Evolutionary conservation across 352 stramenopile species (phyloP), one percentile per base, ranked within the genome.

Genomic region (Globisporangium carolinianum): DNA sequence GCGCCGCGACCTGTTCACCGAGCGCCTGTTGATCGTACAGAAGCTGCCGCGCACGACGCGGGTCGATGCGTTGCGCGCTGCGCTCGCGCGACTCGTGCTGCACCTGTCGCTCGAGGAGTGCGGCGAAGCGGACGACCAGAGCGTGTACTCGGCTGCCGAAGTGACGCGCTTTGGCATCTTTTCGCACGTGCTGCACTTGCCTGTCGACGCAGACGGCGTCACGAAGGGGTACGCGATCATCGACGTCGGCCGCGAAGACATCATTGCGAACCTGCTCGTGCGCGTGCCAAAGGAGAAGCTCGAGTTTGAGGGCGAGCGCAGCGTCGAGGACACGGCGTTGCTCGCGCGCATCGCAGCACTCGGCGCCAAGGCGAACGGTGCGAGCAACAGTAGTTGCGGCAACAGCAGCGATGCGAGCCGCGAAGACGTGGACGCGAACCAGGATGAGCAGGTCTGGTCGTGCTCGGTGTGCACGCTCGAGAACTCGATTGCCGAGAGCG

Each of bases 121-220:
- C 41, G 82, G 82, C 7, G 82, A 89, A 70, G 78, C 77, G 4
- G 82, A 91, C 43, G 82, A 91, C 54, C 76, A 87, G 49, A 91
- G 76, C 38, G 81, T 89, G 17, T 76, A 80, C 47, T 90, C 79
- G 10, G 83, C 83, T 5, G 75, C 79, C 11, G 70, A 83, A 35
- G 72, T 82, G 0, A 77, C 73, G 55, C 76, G 80, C 1, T 80
- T 85, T 57, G 83, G 83, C 9, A 83, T 90, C 43, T 53, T 88
- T 11, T 72, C 73, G 5, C 72, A 69, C 37, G 68, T 92, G 6
- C 50, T 92, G 8, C 77, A 79, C 51, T 63, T 89, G 24, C 79
- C 83, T 11, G 63, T 86, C 10, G 69, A 87, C 56, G 51, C 56
- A 10, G 50, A 72, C 36, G 78, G 80, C 8, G 50, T 69, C 9